Evolutionary conservation across 2,329 filamentous ascomycete species (phyloP), one percentile per base, ranked within the genome.

Genomic region (Chaetomiaceae sp.): DNA sequence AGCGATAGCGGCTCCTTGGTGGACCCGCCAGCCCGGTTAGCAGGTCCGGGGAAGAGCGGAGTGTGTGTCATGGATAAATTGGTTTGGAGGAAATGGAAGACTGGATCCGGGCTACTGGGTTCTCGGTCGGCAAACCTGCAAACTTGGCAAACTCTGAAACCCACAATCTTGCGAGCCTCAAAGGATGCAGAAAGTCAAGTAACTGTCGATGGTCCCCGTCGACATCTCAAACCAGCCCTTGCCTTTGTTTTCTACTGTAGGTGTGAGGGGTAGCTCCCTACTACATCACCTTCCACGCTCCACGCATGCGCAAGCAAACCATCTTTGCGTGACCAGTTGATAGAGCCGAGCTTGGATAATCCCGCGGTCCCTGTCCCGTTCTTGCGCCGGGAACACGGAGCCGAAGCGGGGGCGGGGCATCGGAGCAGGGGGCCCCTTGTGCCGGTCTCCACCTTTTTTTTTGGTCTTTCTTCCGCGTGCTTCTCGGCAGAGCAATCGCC

Each of bases 11-110:
- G 40, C 33, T 20, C 34, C 36, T n/a, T 40, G 6, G 37, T 33
- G 49, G 38, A 46, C 56, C 56, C 49, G 48, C 45, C 27, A 48
- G 34, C 53, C 56, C 46, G 56, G 53, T 48, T 55, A 42, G 27
- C 48, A 38, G 37, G 45, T 25, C 51, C 38, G 49, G 50, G 29
- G 36, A 23, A 25, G n/a, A 20, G 9, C 42, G 27, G 30, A 33
- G 25, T 16, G n/a, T 11, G 18, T 29, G 10, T 32, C 37, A 27
- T 51, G 48, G 53, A 25, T 45, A 34, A 51, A 49, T 55, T 45
- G 48, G 18, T 11, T 20, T 47, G 18, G 36, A 8, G 29, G 16
- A 8, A 6, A 25, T 46, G 52, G 52, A 50, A 27, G 34, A 51
- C 29, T 6, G 43, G 33, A 43, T 40, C 53, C 47, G 48, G 41